Conservation (phyloP, 805 yeast species). For the Aciculoconidium aculeatum region DNA sequence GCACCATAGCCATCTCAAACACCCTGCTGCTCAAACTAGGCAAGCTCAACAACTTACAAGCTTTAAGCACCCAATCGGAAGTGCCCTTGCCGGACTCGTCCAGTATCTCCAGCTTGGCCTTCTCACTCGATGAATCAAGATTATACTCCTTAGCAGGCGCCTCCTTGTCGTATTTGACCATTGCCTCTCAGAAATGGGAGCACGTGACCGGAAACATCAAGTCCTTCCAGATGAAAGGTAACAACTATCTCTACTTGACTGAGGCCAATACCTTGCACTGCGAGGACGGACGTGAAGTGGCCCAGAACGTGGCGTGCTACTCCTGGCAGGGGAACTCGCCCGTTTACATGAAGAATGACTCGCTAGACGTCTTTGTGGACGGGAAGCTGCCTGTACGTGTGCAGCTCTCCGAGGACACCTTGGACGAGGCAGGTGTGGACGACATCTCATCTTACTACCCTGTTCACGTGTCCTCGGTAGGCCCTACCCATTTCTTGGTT, state of each 20-base stretch:
- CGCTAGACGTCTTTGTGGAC: no score
- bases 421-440: constrained; percentile 8
- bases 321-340: no score
- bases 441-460: constrained; percentile 8
- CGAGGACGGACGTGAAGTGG: no score
- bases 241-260: constrained; percentile 1
- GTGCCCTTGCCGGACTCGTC: neutral
- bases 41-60: constrained; percentile 13
- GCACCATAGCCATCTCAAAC: constrained; percentile 35
- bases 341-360: no score
- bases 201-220: constrained; percentile 1
- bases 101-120: constrained; percentile 12
- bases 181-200: constrained; percentile 2
- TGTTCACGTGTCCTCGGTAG: constrained; percentile 3
- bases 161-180: constrained; percentile 3
- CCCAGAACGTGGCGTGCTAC: no score
- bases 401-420: constrained; percentile 1
- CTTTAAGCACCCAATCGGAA: constrained; percentile 2
- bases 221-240: constrained; percentile 1
- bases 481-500: constrained; percentile 10
- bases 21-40: constrained; percentile 30
- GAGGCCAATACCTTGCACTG: no score
- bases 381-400: no score
- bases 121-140: constrained; percentile 23
- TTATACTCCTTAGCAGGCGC: constrained; percentile 23